Evolutionary conservation across 345 rosid genomes (phyloP).

Genomic region (Aegle marmelos): DNA sequence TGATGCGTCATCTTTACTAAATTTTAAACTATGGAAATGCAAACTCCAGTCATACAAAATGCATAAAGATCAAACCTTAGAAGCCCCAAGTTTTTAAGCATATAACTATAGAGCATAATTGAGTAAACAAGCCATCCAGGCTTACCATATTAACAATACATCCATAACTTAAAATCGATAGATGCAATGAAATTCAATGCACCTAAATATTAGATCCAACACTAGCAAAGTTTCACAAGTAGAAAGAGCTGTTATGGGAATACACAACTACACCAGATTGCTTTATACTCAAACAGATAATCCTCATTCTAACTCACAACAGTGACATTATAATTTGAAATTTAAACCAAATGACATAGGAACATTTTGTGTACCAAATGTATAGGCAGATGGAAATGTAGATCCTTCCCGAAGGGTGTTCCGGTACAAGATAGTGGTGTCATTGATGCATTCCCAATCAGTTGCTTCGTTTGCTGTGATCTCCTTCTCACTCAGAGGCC

Average conservation of each 20-base stretch:
- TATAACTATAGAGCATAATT: neutral
- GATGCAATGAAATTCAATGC: neutral
- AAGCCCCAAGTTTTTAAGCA: neutral
- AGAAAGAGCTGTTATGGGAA: neutral
- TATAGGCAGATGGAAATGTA: constrained; percentile 81
- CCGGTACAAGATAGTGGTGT: constrained; percentile 73
- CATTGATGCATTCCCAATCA: constrained; percentile 98
- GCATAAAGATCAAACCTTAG: constrained; percentile 5
- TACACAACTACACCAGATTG: constrained; percentile 2
- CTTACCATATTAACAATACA: neutral
- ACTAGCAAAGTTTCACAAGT: neutral
- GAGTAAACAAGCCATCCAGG: neutral
- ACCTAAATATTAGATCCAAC: neutral
- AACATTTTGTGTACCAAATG: constrained; percentile 62
- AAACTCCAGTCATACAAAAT: neutral
- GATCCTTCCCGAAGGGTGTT: constrained; percentile 96
- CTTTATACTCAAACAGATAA: neutral
- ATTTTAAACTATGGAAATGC: neutral
- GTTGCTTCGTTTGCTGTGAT: constrained; percentile 64
- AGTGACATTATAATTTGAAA: neutral
- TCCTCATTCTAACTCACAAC: neutral
- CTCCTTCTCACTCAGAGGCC: constrained; percentile 95
- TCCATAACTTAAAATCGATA: neutral
- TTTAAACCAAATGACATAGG: neutral
- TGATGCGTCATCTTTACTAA: constrained; percentile 7